phyloP scores from a whole-genome alignment of 345 rosid species.

The Citrus australasica region DNA sequence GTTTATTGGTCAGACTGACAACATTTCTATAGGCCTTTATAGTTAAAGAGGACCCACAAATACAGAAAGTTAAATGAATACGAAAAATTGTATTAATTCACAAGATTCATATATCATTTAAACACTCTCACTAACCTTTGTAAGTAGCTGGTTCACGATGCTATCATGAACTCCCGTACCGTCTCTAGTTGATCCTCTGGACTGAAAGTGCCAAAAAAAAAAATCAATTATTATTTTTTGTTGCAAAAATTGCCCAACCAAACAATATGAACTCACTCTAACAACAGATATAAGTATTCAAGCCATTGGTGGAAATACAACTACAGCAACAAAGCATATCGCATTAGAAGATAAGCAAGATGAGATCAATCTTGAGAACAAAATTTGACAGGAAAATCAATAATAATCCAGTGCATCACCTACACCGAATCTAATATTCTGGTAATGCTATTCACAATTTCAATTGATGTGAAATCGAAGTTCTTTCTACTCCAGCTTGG shows the following conservation, averaged over 20 bases:
- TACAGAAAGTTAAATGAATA: conserved; percentile 4
- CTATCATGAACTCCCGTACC: conserved; percentile 99
- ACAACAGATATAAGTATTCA: not conserved
- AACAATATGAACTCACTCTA: not conserved
- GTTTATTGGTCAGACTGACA: conserved; percentile 9
- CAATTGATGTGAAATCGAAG: not conserved
- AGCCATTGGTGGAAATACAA: not conserved
- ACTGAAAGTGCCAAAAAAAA: conserved; percentile 42
- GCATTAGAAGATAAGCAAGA: not conserved
- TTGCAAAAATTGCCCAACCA: not conserved
- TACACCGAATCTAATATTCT: not conserved
- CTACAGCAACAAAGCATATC: not conserved
- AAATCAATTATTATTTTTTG: conserved; percentile 12
- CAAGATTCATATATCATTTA: not conserved
- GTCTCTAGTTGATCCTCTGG: conserved; percentile 97
- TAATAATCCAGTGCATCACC: not conserved
- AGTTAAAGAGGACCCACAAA: not conserved
- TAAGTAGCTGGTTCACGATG: conserved; percentile 94
- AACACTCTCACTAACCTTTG: conserved; percentile 61
- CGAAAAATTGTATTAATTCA: not conserved
- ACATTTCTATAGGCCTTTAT: not conserved
- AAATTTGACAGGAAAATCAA: not conserved
- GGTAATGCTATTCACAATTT: not conserved
- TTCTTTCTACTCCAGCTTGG: not conserved
- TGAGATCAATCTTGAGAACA: not conserved